Evolutionary conservation across 805 yeast genomes (phyloP).

Genomic region (Saccharomycopsis vini): DNA sequence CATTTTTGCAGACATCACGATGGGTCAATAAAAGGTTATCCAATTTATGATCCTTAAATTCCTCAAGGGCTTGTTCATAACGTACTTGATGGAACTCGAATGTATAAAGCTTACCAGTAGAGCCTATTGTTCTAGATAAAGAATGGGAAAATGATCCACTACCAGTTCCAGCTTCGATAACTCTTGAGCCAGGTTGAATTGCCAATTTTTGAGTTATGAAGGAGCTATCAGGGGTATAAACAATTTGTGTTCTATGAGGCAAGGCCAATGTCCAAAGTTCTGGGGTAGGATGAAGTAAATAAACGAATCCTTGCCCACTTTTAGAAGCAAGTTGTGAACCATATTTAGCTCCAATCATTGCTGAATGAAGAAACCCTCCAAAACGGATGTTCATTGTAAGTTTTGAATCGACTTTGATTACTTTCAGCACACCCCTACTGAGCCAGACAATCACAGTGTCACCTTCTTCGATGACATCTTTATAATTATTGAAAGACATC

Average conservation of each 20-base stretch:
- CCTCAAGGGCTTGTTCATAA: conserved; percentile 66
- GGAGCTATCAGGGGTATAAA: conserved; percentile 90
- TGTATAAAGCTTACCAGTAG: conserved; percentile 59
- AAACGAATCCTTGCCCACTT: conserved; percentile 70
- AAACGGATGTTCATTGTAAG: conserved; percentile 72
- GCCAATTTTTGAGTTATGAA: conserved; percentile 78
- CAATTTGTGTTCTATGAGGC: conserved; percentile 97
- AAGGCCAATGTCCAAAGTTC: conserved; percentile 94
- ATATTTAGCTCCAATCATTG: conserved; percentile 71
- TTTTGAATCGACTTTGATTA: conserved; percentile 52
- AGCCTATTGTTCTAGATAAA: conserved; percentile 67
- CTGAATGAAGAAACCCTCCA: conserved; percentile 79
- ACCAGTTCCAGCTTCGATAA: conserved; percentile 97
- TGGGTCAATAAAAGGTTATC: conserved; percentile 57
- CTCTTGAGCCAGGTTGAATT: conserved; percentile 63
- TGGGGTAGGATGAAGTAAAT: conserved; percentile 83
- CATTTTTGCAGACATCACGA: conserved; percentile 85
- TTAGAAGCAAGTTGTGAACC: conserved; percentile 75
- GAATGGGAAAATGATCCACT: conserved; percentile 94
- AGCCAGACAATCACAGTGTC: conserved; percentile 84
- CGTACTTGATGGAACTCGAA: conserved; percentile 89
- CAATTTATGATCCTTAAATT: conserved; percentile 67
- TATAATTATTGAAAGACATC: conserved; percentile 50
- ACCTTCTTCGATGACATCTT: conserved; percentile 68
- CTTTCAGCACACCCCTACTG: conserved; percentile 70